Base-by-base conservation (phyloP, 768 basidiomycete species). In the Auricularia auricula-judae region DNA sequence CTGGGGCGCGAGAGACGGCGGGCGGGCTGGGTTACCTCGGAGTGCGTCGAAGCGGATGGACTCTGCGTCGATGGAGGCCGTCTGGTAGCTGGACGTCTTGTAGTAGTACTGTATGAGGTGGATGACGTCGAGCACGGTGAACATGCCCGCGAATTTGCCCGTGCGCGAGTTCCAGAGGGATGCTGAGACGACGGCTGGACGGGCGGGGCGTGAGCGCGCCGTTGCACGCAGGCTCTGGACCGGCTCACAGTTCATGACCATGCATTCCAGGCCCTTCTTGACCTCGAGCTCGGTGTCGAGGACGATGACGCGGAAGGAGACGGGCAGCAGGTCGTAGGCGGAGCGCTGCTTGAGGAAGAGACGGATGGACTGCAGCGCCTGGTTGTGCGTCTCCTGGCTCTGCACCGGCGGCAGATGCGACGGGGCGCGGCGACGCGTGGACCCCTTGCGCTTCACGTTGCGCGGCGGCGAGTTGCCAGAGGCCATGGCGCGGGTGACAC, bases 31-130 rank as follows among this genome's bases (percentile, higher is more conserved):
- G 83, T 44, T 71, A 92, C 96, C 93, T 84, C 97, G 79, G 65
- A 99, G 77, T 61, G 86, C 86, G 72, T 95, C 91, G 36, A 99
- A 80, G 36, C 90, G 83, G 73, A 99, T 93, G 0, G 85, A 88
- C 73, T 98, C 96, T 3, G 98, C 96, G 70, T 98, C 94, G 11
- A 87, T 83, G 0, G 88, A 84, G 4, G 93, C 95, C 62, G 84
- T 86, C 70, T 93, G 93, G 74, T 86, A 89, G 43, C 86, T 86
- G 36, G 89, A 86, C 2, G 88, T 91, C 59, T 87, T 86, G 75
- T 98, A 97, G 75, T 98, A 99, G 78, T 95, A 97, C 71, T 99
- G 97, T 68, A 99, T 98, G 68, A 99, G 86, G 74, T 99, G 97
- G 65, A 99, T 98, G 74, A 99, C 94, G 75, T 99, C 97, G 65